Evolutionary conservation across 176 grass and related monocot genomes (phyloP).

Genomic region (Themeda triandra): DNA sequence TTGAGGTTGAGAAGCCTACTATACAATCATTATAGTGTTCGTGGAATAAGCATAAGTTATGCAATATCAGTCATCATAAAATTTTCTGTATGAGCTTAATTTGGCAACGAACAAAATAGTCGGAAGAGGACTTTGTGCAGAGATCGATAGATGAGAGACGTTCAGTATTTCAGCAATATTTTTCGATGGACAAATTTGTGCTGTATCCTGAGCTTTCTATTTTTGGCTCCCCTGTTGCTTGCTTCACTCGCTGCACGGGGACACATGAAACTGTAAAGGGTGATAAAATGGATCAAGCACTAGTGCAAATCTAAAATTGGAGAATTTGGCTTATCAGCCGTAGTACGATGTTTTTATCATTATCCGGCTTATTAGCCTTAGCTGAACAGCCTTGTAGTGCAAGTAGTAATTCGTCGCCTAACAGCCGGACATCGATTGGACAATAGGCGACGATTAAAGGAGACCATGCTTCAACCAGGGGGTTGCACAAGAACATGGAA

Average conservation of each 20-base stretch:
- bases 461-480: too few relatives aligned
- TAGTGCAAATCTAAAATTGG: background rate
- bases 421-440: too few relatives aligned
- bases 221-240: background rate
- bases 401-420: too few relatives aligned
- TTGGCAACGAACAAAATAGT: slow-evolving; percentile 13
- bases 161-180: background rate
- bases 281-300: background rate
- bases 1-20: background rate
- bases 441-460: too few relatives aligned
- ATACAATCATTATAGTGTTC: background rate
- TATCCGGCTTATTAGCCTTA: too few relatives aligned
- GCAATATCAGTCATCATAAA: background rate
- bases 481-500: too few relatives aligned
- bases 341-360: too few relatives aligned
- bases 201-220: background rate
- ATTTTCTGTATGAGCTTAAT: slow-evolving; percentile 8
- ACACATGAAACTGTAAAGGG: background rate
- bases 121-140: background rate
- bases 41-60: slow-evolving; percentile 25
- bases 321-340: too few relatives aligned
- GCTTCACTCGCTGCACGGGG: too few relatives aligned
- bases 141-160: background rate
- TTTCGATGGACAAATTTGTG: background rate
- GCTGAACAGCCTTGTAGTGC: too few relatives aligned